Evolutionary conservation across 371 early-diverging fungal species (phyloP).

Genomic region (Mucor plumbeus): DNA sequence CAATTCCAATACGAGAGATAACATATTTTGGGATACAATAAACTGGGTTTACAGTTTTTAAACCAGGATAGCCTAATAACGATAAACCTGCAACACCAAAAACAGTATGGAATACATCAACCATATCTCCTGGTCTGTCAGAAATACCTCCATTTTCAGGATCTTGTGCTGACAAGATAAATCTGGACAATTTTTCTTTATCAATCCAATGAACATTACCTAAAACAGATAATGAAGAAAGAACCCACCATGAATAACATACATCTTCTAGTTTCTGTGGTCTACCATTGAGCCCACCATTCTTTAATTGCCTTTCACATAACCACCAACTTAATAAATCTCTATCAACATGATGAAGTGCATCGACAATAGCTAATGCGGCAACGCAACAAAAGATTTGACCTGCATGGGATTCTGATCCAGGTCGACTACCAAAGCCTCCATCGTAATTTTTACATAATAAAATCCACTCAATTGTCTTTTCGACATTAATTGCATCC

Average conservation of each 20-base stretch:
- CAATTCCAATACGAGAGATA: conserved; percentile 33
- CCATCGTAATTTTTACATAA: conserved; percentile 96
- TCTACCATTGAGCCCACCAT: conserved; percentile 97
- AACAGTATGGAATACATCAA: conserved; percentile 97
- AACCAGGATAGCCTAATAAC: conserved; percentile 78
- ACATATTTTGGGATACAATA: conserved; percentile 91
- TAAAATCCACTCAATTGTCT: conserved; percentile 79
- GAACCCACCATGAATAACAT: conserved; percentile 99
- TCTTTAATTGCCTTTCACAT: conserved; percentile 88
- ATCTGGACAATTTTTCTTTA: conserved; percentile 71
- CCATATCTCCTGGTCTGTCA: conserved; percentile 92
- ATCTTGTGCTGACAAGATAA: conserved; percentile 92
- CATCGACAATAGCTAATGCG: conserved; percentile 81
- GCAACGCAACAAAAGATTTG: conserved; percentile 95
- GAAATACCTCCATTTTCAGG: conserved; percentile 93
- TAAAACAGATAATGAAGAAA: conserved; percentile 89
- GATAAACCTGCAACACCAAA: conserved; percentile 95
- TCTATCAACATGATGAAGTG: conserved; percentile 72
- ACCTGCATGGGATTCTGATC: conserved; percentile 96
- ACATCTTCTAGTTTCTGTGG: conserved; percentile 98
- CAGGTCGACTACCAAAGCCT: conserved; percentile 93
- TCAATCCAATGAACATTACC: conserved; percentile 90
- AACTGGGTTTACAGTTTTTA: conserved; percentile 84
- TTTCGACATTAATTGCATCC: conserved; percentile 73
- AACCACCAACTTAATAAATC: conserved; percentile 91